phyloP scores from a whole-genome alignment of 495 filamentous ascomycete species.

The Parmelia sp. region DNA sequence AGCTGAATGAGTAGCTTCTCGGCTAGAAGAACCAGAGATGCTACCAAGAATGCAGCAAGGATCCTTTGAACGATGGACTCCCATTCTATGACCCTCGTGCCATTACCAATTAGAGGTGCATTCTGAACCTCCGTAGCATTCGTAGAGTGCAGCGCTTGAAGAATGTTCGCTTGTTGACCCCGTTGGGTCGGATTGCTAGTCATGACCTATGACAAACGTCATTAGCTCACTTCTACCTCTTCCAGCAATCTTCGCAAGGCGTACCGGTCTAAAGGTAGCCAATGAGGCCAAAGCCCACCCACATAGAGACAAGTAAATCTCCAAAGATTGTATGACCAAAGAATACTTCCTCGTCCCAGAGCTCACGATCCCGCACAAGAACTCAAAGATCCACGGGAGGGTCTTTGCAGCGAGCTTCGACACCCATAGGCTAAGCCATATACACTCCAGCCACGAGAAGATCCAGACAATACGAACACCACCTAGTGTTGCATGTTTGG shows the following conservation, averaged over 20 bases:
- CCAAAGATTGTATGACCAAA: constrained; percentile 66
- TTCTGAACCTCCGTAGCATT: constrained; percentile 36
- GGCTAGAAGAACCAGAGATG: constrained; percentile 65
- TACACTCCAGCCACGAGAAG: constrained; percentile 85
- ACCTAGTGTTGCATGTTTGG: constrained; percentile 48
- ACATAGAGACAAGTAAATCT: constrained; percentile 81
- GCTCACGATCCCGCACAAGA: constrained; percentile 81
- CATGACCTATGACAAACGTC: constrained; percentile 44
- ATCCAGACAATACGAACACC: constrained; percentile 68
- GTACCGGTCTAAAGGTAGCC: constrained; percentile 66
- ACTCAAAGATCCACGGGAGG: constrained; percentile 77
- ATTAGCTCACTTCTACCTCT: not conserved
- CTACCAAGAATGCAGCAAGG: constrained; percentile 69
- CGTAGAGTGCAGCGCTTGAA: constrained; percentile 28
- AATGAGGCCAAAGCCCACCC: constrained; percentile 76
- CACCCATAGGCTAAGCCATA: constrained; percentile 84
- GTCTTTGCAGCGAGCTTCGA: constrained; percentile 75
- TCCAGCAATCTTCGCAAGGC: constrained; percentile 19
- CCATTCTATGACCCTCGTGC: constrained; percentile 44
- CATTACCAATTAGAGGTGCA: constrained; percentile 22
- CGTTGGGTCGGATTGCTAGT: constrained; percentile 39
- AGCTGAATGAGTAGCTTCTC: constrained; percentile 85
- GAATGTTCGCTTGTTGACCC: constrained; percentile 16
- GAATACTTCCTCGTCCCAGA: constrained; percentile 91
- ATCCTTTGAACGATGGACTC: constrained; percentile 60